Percentiles rank a stretch among this genome's conserved stretches.
These are phyloP conservation scores for Trichoderma reesei DNA, from an alignment of 495 filamentous ascomycete species.

Conservation along the genomic window DNA sequence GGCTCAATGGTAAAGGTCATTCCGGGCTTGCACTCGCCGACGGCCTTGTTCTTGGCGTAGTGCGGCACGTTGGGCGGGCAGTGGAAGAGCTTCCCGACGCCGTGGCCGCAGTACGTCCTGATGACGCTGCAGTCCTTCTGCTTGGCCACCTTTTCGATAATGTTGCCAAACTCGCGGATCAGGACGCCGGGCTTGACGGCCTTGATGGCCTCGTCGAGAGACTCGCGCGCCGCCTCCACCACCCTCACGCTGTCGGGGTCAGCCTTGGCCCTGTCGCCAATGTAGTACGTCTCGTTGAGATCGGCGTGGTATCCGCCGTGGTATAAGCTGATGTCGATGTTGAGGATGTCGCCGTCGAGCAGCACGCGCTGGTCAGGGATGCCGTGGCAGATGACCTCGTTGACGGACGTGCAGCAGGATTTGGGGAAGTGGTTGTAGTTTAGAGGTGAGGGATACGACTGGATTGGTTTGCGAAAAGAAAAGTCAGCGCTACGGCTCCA, in stretches of 20 bases:
- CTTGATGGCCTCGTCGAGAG: conserved; percentile 72
- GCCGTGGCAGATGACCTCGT: conserved; percentile 94
- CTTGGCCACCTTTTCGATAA: conserved; percentile 83
- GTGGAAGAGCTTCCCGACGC: conserved; percentile 80
- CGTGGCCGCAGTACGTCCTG: conserved; percentile 83
- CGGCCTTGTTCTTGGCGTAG: conserved; percentile 85
- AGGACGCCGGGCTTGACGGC: conserved; percentile 78
- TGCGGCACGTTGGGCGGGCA: conserved; percentile 77
- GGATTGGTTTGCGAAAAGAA: background rate
- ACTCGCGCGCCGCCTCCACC: conserved; percentile 72
- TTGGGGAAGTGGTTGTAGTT: conserved; percentile 98
- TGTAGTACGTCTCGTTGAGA: conserved; percentile 87
- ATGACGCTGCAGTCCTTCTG: conserved; percentile 68
- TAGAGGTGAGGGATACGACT: conserved; percentile 93
- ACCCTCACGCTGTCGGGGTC: conserved; percentile 76
- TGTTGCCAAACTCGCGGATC: conserved; percentile 73
- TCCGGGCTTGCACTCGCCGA: conserved; percentile 73
- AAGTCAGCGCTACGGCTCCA: background rate
- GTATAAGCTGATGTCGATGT: conserved; percentile 82
- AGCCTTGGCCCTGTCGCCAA: conserved; percentile 64
- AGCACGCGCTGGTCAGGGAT: conserved; percentile 75
- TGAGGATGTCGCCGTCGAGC: conserved; percentile 78
- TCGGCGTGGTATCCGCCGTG: conserved; percentile 84
- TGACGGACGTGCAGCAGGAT: conserved; percentile 89
- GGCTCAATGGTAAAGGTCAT: conserved; percentile 95